Evolutionary conservation across 306 rosid species (phyloP).

Genomic region (Citrullus amarus): DNA sequence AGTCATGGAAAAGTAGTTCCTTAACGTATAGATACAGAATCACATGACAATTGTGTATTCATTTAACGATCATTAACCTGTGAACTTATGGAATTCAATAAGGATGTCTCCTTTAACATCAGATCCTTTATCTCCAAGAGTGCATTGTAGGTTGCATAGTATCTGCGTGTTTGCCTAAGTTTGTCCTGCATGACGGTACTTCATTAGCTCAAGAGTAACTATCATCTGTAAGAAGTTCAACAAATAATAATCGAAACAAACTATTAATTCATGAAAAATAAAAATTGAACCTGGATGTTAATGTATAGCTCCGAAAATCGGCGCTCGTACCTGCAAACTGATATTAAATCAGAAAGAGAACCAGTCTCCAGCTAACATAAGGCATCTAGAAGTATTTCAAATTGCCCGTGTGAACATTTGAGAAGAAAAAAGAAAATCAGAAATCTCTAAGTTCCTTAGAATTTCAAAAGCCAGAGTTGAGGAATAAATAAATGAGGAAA

Average conservation of each 20-base stretch:
- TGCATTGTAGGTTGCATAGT: conserved; percentile 76
- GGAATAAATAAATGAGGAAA: neutral
- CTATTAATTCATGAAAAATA: neutral
- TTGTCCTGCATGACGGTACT: conserved; percentile 41
- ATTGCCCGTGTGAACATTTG: neutral
- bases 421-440: neutral
- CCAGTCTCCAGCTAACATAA: neutral
- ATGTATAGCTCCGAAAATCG: conserved; percentile 63
- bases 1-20: neutral
- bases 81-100: conserved; percentile 74
- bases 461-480: neutral
- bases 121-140: conserved; percentile 83
- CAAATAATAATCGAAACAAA: neutral
- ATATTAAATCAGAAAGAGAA: conserved; percentile 3
- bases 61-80: conserved; percentile 41
- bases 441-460: neutral
- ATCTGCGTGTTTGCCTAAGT: conserved; percentile 67
- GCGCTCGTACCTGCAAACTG: conserved; percentile 51
- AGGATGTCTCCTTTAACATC: conserved; percentile 83
- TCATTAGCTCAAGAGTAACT: neutral
- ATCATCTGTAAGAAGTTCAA: neutral
- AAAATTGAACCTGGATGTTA: conserved; percentile 51
- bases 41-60: neutral
- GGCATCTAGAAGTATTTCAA: neutral
- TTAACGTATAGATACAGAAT: neutral